These are phyloP conservation scores for Apiotrichum siamense DNA, from an alignment of 1,284 basidiomycete species.

Conservation along the genomic window DNA sequence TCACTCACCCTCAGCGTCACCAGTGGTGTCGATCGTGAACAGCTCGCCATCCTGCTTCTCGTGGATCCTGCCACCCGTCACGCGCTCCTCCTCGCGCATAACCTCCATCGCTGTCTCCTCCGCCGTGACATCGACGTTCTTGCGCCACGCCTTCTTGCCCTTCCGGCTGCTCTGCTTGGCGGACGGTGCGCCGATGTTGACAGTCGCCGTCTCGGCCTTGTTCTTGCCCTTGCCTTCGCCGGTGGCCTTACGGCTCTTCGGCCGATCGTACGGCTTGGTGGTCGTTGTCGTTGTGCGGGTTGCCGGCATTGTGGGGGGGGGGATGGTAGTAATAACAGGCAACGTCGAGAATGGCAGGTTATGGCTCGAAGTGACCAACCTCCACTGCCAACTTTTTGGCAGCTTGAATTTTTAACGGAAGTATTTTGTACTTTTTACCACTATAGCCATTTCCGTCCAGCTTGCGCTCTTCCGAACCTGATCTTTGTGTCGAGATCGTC, in stretches of 20 bases:
- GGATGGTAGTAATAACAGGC: background rate
- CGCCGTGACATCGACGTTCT: constrained; percentile 74
- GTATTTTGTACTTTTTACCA: constrained; percentile 12
- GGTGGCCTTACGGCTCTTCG: constrained; percentile 1
- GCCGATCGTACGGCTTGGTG: constrained; percentile 20
- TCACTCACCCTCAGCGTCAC: constrained; percentile 65
- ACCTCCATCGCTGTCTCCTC: constrained; percentile 70
- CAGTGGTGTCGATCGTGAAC: constrained; percentile 70
- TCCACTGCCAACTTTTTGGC: constrained; percentile 7
- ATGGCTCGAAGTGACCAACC: constrained; percentile 1
- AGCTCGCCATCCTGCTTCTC: constrained; percentile 56
- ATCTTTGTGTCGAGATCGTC: background rate
- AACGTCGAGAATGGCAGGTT: background rate
- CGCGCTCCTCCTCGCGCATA: constrained; percentile 67
- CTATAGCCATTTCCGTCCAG: background rate
- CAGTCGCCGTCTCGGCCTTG: constrained; percentile 20
- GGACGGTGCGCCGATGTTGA: constrained; percentile 55
- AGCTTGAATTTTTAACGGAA: constrained; percentile 8
- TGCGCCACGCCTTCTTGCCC: constrained; percentile 87
- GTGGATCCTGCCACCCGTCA: constrained; percentile 55
- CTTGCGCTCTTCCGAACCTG: background rate
- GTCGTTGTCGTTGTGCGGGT: background rate
- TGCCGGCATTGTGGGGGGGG: constrained; percentile 5
- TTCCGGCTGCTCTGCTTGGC: constrained; percentile 73
- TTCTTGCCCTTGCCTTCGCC: constrained; percentile 7